Conservation (phyloP, 75 land plant genomes). For the Cupressus sempervirens region DNA sequence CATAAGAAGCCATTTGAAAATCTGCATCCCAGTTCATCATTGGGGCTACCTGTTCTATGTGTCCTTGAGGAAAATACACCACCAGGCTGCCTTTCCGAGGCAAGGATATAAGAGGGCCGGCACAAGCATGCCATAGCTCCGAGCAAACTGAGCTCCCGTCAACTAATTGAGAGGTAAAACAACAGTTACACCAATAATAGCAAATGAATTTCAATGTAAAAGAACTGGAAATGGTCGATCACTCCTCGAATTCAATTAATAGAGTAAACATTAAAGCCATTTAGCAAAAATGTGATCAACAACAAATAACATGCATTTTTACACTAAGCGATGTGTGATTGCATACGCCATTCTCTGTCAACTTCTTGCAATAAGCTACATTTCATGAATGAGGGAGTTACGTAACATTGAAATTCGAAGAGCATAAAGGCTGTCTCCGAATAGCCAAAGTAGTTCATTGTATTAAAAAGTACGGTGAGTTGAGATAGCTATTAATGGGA, state of each 20-base stretch:
- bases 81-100: constrained; percentile 68
- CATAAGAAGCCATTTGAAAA: constrained; percentile 18
- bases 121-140: constrained; percentile 92
- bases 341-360: neutral
- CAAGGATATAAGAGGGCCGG: constrained; percentile 63
- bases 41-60: constrained; percentile 47
- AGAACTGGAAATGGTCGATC: neutral
- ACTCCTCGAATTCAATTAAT: neutral
- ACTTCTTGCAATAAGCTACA: neutral
- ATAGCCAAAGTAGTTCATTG: neutral
- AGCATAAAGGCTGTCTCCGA: neutral
- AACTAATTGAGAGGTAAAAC: neutral
- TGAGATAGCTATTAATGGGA: neutral
- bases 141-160: constrained; percentile 34
- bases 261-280: neutral
- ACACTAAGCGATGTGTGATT: neutral
- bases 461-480: neutral
- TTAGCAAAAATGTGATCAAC: neutral
- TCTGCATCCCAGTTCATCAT: constrained; percentile 3
- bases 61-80: constrained; percentile 88
- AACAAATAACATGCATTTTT: neutral
- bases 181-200: neutral
- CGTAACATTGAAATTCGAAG: neutral
- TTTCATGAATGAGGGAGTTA: neutral
- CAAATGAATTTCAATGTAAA: neutral